Evolutionary conservation across 192 early-diverging fungal genomes (phyloP), one percentile per base, ranked within the genome.

Genomic region (Entomortierella lignicola): DNA sequence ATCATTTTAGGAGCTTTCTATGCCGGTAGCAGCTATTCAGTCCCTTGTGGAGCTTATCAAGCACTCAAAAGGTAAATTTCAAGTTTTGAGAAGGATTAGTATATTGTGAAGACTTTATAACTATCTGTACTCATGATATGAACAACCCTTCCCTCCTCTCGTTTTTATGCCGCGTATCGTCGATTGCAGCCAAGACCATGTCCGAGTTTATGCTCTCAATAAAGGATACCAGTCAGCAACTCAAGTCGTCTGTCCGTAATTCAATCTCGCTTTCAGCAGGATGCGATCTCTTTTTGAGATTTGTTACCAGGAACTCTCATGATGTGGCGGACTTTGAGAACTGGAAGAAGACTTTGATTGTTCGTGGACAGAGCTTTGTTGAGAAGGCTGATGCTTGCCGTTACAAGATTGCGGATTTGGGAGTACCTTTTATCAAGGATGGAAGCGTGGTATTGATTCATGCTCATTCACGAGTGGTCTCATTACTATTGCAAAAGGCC

Each of bases 391-490:
- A 86, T 27, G 82, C 81, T 52, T 91, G 86, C 63, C 89, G 94
- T n/a, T 87, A 92, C 39, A 88, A 86, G 63, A 90, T 94, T 58
- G 94, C 95, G n/a, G 89, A 87, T 55, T 77, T 91, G 51, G 94
- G 95, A 26, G 82, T 87, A 21, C 90, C 89, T 66, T 95, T 96
- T 73, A 91, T 96, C 55, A 90, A 91, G 60, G 94, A 96, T 64
- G 91, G 68, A 25, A 65, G 91, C 79, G 87, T 90, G 1, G 93
- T 99, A 66, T 84, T 99, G 29, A 86, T 99, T 21, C 98, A 99
- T 75, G 95, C 95, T 27, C 97, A 96, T 74, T 99, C 98, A 25
- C 91, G 97, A 7, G 94, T 96, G 1, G 94, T 98, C 15, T 96
- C 97, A 91, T 67, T 88, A 23, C 73, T 99, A 8, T 77, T 99